Base-by-base conservation (phyloP, 768 basidiomycete species). In the Termitomyces sp. region DNA sequence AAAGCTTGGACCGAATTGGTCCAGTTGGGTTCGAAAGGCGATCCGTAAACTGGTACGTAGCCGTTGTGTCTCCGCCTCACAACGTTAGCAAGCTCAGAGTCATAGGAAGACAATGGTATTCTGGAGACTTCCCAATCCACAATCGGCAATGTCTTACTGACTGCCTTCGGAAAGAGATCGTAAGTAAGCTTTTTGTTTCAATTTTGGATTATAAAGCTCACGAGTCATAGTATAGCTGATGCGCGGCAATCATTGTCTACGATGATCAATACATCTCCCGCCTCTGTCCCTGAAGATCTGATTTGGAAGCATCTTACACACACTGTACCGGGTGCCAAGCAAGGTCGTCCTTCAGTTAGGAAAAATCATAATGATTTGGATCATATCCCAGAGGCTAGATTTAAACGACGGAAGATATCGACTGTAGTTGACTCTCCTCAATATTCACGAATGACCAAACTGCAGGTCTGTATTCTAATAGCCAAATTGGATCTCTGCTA, bases 1-100 rank as follows among this genome's bases (percentile, higher is more conserved):
- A 47, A 76, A 71, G 47, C 69, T 82, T 10, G 80, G 80, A 4
- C 77, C 78, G 6, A 71, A 76, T 36, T 82, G 80, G 81, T 67
- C 73, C 14, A 74, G 65, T 29, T 81, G 78, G 77, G 76, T 82
- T 26, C 65, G 70, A 29, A 76, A 74, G 55, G 74, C 79, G 8
- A 70, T 81, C 0, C 69, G 73, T 36, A 77, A 73, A 57, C 70
- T 82, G 46, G 81, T 79, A 34, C 14, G 76, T 65, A 5, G 8
- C 4, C 44, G 32, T 7, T 46, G 3, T 20, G 50, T 27, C 53
- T 24, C 52, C 18, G 20, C 24, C 5, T 52, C 39, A 46, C n/a
- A 16, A 39, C 46, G 22, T 36, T 34, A 37, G 44, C 58, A 16
- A 59, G 18, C 31, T 36, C 48, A 31, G 34, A 20, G 46, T 60